Evolutionary conservation across 2,329 filamentous ascomycete genomes (phyloP), one percentile per base, ranked within the genome.

Genomic region (Trichoderma asperellum): DNA sequence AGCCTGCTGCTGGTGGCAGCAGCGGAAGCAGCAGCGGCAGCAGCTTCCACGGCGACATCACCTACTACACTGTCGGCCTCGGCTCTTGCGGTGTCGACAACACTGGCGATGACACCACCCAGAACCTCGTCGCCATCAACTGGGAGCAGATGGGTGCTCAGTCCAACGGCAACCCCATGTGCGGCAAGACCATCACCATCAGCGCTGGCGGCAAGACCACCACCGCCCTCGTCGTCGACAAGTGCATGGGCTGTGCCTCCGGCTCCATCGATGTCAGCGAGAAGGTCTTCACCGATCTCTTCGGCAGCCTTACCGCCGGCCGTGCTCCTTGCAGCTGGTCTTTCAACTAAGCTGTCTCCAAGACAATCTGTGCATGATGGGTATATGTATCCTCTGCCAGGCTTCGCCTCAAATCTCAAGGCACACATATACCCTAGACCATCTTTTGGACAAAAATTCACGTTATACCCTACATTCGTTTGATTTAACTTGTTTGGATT

Each of bases 91-190:
- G 92, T 66, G 79, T 78, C 47, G 86, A 88, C 73, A 89, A 89
- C 80, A 77, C 82, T 58, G 88, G 88, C 75, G 77, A 79, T 72
- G 88, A 90, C 75, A 68, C 76, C 29, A 78, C 76, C 4, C 83
- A 89, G 24, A 83, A 87, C 77, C 88, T 93, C 70, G 88, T 96
- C 69, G 93, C 93, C 70, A 83, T 96, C 65, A 87, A 91, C 24
- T 74, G 84, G 53, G 81, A 75, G 5, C 81, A 92, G 76, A 93
- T 94, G 88, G 89, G 88, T 70, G 72, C 76, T 0, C 76, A 78
- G 67, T 89, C 89, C 75, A 93, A 92, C 82, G 82, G 79, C 74
- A 92, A 94, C 84, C 85, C 87, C 59, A 86, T 88, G 78, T 96
- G 93, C 80, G 89, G 88, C 77, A 86, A 88, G 82, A 88, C 81